A percentile compares a stretch with the other conserved stretches of the same genome.
phyloP scores from a whole-genome alignment of 805 yeast genomes.

The Cyberlindnera galapagoensis region DNA sequence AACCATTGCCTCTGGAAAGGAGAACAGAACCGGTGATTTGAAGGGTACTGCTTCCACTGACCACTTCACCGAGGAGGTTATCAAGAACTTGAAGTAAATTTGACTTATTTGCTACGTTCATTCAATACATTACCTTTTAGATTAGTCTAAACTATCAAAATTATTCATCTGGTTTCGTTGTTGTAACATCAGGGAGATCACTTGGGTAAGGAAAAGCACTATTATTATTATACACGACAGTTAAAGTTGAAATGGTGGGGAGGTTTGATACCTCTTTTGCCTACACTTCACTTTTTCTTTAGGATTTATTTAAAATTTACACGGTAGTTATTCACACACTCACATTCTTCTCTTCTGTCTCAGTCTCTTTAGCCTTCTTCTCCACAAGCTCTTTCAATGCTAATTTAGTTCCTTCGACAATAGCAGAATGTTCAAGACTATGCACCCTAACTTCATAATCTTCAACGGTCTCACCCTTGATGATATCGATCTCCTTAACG shows the following conservation, averaged over 20 bases:
- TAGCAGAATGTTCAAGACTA: conserved; percentile 77
- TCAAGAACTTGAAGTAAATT: conserved; percentile 36
- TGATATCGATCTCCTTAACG: conserved; percentile 69
- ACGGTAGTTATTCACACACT: no score
- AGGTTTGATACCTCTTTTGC: no score
- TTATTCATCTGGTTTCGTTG: no score
- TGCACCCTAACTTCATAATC: conserved; percentile 82
- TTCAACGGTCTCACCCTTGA: conserved; percentile 69
- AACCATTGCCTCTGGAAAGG: conserved; percentile 93
- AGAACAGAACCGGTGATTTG: conserved; percentile 94
- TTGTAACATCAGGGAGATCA: no score
- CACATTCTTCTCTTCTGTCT: background rate
- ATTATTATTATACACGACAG: no score
- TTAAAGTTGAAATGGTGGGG: background rate
- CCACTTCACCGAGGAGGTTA: conserved; percentile 89
- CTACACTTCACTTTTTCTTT: no score
- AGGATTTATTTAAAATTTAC: no score
- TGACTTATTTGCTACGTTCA: no score
- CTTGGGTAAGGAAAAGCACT: no score
- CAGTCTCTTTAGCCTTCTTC: conserved; percentile 1
- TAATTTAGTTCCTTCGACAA: conserved; percentile 80
- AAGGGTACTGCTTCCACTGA: conserved; percentile 86
- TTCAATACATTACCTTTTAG: no score
- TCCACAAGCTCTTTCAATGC: conserved; percentile 35
- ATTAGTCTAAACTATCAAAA: no score